Base-by-base conservation (phyloP, 306 rosid genomes). In the Abrus precatorius region DNA sequence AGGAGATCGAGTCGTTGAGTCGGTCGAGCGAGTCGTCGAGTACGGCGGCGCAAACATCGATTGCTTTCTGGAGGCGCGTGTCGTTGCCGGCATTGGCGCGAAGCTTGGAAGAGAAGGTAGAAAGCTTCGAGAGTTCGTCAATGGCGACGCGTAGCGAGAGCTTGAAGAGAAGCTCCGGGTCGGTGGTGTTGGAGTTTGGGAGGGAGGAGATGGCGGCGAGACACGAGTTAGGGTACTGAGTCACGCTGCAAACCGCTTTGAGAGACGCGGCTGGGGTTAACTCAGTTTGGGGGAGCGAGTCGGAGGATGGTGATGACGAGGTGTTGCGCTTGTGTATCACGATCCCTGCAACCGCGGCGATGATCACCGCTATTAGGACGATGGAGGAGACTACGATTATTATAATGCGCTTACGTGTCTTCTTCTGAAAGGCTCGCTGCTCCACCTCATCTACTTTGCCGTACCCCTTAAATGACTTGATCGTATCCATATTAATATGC, bases 381-480 rank as follows among this genome's bases (percentile, higher is more conserved):
- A 88, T 0, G 12, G 86, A 5, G 44, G 98, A 95, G 45, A 87
- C 56, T 1, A 34, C 1, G 59, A 95, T 0, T 41, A 86, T 85
- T 49, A 86, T 62, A 27, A 85, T 0, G 6, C 99, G 97, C 84
- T 75, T 86, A 8, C 98, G 93, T 34, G 93, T 85, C 84, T 87
- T 90, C 9, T 75, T 84, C 6, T 74, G 68, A 74, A 78, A 91
- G 34, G 92, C 89, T 85, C 84, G 87, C 10, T 91, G 89, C 75
- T 95, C 97, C 13, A 82, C 53, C 76, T 89, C 98, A 68, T 93
- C 94, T 1, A 90, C 96, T 79, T 93, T 90, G 80, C 92, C 98
- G 12, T 95, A 93, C 20, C 98, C 98, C 75, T 93, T 93, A 85
- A 95, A 91, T 80, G 98, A 95, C 61, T 88, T 74, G 49, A 88